Evolutionary conservation across 306 rosid genomes (phyloP).

Genomic region (Prunus davidiana): DNA sequence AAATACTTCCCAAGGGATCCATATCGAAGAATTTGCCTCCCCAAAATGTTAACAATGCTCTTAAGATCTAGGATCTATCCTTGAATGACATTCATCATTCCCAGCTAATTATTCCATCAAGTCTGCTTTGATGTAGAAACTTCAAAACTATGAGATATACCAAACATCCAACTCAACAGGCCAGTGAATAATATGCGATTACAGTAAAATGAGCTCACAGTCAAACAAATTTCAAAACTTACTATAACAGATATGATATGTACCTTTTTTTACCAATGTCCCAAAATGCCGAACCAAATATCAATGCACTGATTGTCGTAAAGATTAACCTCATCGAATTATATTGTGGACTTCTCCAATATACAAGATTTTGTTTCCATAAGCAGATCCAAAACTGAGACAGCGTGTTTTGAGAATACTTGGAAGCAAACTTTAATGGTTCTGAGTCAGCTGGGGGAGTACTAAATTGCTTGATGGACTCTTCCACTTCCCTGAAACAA

Average conservation of each 20-base stretch:
- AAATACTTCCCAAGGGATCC: neutral
- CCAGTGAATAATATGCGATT: neutral
- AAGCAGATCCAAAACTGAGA: constrained; percentile 54
- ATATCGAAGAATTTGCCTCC: neutral
- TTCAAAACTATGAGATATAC: neutral
- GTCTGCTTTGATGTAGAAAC: neutral
- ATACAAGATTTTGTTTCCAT: constrained; percentile 88
- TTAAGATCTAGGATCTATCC: neutral
- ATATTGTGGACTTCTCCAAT: constrained; percentile 88
- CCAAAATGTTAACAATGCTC: neutral
- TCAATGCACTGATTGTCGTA: constrained; percentile 61
- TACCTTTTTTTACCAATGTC: constrained; percentile 71
- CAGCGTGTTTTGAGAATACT: constrained; percentile 40
- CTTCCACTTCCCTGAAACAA: constrained; percentile 62
- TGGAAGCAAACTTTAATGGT: constrained; percentile 57
- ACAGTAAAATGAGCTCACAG: neutral
- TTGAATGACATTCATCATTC: no score
- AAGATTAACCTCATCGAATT: constrained; percentile 73
- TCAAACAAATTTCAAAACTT: neutral
- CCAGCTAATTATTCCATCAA: neutral
- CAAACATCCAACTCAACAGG: neutral
- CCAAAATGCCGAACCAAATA: constrained; percentile 76
- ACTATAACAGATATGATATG: constrained; percentile 16
- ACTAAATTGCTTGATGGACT: constrained; percentile 50
- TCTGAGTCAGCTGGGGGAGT: constrained; percentile 54